Evolutionary conservation across 2,329 filamentous ascomycete species (phyloP).

Genomic region (Aspergillus proliferans): DNA sequence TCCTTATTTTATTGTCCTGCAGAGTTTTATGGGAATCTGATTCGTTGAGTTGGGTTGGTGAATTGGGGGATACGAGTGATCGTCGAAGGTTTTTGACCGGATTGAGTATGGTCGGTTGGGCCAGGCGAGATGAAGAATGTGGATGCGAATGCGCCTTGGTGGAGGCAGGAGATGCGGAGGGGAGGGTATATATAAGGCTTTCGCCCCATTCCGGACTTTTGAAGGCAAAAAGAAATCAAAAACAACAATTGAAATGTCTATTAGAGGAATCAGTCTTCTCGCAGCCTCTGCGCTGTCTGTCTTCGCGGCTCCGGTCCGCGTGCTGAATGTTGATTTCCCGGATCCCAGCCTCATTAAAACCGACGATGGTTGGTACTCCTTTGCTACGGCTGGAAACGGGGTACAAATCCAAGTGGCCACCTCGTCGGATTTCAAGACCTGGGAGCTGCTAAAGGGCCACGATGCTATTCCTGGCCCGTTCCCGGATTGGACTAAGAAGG

Average conservation of each 20-base stretch:
- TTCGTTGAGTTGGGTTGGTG: too few relatives aligned
- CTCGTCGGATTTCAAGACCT: conserved; percentile 43
- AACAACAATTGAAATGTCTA: background rate
- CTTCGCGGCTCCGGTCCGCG: conserved; percentile 10
- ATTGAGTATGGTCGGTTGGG: too few relatives aligned
- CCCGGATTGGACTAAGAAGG: conserved; percentile 47
- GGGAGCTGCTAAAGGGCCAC: conserved; percentile 41
- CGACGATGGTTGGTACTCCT: conserved; percentile 52
- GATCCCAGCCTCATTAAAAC: conserved; percentile 43
- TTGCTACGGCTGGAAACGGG: conserved; percentile 49
- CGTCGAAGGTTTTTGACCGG: too few relatives aligned
- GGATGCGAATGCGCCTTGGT: too few relatives aligned
- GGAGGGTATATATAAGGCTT: background rate
- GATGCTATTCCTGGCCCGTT: conserved; percentile 48
- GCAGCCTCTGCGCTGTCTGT: background rate
- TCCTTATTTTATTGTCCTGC: too few relatives aligned
- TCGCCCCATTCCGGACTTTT: background rate
- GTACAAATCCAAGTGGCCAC: conserved; percentile 51
- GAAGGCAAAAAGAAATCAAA: background rate
- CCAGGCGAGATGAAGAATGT: too few relatives aligned
- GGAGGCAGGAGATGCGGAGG: too few relatives aligned
- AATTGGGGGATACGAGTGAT: too few relatives aligned
- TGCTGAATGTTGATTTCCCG: conserved; percentile 34
- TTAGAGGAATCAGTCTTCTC: background rate
- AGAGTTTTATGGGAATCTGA: too few relatives aligned